Evolutionary conservation across 495 filamentous ascomycete genomes (phyloP).

Genomic region (Hypoxylon subgilvum): DNA sequence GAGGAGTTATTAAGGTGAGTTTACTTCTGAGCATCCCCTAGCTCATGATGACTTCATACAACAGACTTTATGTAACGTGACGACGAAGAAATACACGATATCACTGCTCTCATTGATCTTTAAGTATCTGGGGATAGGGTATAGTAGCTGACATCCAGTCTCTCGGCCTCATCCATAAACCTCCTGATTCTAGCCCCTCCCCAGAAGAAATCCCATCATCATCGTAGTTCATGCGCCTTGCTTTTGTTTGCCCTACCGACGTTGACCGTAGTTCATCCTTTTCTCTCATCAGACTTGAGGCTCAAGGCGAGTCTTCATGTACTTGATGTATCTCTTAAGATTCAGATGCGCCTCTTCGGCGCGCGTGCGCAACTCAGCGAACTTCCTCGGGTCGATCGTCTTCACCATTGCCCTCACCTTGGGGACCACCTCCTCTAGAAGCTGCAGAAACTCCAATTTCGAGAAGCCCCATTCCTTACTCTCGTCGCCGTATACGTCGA

Average conservation of each 20-base stretch:
- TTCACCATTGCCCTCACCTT: slow-evolving; percentile 60
- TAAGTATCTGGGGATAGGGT: not conserved
- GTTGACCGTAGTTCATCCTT: not conserved
- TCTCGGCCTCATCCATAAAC: not conserved
- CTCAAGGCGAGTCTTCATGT: slow-evolving; percentile 62
- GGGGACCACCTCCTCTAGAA: slow-evolving; percentile 58
- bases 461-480: slow-evolving; percentile 63
- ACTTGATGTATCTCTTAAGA: slow-evolving; percentile 62
- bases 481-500: slow-evolving; percentile 67
- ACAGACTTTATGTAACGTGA: slow-evolving; percentile 4
- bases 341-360: slow-evolving; percentile 65
- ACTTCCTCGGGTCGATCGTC: slow-evolving; percentile 61
- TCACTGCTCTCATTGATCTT: not conserved
- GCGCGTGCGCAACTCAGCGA: slow-evolving; percentile 56
- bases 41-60: slow-evolving; percentile 26
- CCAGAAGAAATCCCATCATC: not conserved
- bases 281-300: slow-evolving; percentile 13
- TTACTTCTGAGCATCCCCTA: slow-evolving; percentile 1
- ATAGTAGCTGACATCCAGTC: not conserved
- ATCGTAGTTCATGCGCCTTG: slow-evolving; percentile 15
- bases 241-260: not conserved
- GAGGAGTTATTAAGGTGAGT: slow-evolving; percentile 23
- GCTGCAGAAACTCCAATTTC: slow-evolving; percentile 62
- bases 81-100: not conserved
- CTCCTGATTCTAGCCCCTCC: not conserved